Percentiles rank a stretch among this genome's conserved stretches.
phyloP scores from a whole-genome alignment of 140 eudicot species.

The Stevia rebaudiana region DNA sequence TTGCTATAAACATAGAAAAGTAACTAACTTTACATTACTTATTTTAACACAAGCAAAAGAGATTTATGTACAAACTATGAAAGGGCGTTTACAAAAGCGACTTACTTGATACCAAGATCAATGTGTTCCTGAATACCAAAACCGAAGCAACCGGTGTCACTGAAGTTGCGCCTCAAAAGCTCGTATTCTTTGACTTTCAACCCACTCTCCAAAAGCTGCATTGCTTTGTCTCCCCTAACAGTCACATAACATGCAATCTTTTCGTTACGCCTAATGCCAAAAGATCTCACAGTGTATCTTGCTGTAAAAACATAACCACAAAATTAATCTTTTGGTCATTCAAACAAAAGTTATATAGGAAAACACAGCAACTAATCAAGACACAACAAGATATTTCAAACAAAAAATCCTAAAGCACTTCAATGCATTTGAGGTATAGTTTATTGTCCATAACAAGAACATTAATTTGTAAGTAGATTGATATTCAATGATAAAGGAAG shows the following conservation, averaged over 20 bases:
- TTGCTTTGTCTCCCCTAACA: slow-evolving; percentile 70
- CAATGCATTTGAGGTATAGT: too few species aligned
- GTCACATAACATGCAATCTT: slow-evolving; percentile 83
- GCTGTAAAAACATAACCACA: slow-evolving; percentile 27
- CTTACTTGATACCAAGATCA: slow-evolving; percentile 71
- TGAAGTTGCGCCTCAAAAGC: slow-evolving; percentile 56
- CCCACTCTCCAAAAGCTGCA: slow-evolving; percentile 66
- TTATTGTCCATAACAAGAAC: too few species aligned
- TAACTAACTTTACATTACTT: too few species aligned
- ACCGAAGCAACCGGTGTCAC: slow-evolving; percentile 57
- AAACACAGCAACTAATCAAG: too few species aligned
- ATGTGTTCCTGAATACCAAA: slow-evolving; percentile 54
- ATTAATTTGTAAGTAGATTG: too few species aligned
- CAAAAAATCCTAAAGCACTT: background rate
- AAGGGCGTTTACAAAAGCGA: background rate
- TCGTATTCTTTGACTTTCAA: slow-evolving; percentile 66
- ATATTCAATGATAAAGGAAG: too few species aligned
- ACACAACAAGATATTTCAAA: background rate
- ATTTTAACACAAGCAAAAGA: too few species aligned
- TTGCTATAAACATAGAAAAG: too few species aligned
- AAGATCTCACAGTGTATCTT: slow-evolving; percentile 65
- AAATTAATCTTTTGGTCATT: too few species aligned
- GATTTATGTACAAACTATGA: background rate
- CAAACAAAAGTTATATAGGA: too few species aligned
- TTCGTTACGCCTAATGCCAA: slow-evolving; percentile 77